phyloP scores from a whole-genome alignment of 768 basidiomycete species.

The Rossbeevera mucosa region DNA sequence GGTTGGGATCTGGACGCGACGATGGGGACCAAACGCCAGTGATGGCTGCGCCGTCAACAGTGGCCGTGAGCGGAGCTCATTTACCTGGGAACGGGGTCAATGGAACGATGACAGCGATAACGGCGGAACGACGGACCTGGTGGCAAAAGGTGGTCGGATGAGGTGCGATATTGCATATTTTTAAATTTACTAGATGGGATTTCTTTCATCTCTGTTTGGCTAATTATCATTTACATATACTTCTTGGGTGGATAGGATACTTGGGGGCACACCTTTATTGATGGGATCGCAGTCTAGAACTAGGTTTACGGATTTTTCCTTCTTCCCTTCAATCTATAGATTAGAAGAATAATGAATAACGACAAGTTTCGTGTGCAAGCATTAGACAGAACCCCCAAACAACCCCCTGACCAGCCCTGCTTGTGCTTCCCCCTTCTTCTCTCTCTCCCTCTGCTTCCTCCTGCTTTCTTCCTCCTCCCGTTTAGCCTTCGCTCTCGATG shows the following conservation, averaged over 20 bases:
- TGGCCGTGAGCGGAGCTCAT: background rate
- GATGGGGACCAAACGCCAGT: background rate
- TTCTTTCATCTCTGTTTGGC: background rate
- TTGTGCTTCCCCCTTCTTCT: conserved; percentile 2
- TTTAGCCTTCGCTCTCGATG: conserved; percentile 8
- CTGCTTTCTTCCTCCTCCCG: conserved; percentile 9
- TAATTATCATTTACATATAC: background rate
- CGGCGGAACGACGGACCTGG: conserved; percentile 25
- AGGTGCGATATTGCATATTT: background rate
- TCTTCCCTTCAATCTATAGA: background rate
- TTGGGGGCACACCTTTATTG: background rate
- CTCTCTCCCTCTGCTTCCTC: conserved; percentile 3
- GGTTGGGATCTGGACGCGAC: background rate
- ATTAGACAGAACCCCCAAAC: conserved; percentile 12
- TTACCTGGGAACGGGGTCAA: background rate
- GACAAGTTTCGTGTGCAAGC: background rate
- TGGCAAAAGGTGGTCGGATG: conserved; percentile 29
- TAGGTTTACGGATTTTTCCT: background rate
- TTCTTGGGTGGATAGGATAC: background rate
- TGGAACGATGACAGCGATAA: background rate
- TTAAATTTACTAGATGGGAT: no score
- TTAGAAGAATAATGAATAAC: background rate
- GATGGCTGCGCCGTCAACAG: background rate
- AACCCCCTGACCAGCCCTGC: conserved; percentile 14
- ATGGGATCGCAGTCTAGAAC: background rate